Conservation (phyloP, 257 asterid genomes). For the Cordia subcordata region DNA sequence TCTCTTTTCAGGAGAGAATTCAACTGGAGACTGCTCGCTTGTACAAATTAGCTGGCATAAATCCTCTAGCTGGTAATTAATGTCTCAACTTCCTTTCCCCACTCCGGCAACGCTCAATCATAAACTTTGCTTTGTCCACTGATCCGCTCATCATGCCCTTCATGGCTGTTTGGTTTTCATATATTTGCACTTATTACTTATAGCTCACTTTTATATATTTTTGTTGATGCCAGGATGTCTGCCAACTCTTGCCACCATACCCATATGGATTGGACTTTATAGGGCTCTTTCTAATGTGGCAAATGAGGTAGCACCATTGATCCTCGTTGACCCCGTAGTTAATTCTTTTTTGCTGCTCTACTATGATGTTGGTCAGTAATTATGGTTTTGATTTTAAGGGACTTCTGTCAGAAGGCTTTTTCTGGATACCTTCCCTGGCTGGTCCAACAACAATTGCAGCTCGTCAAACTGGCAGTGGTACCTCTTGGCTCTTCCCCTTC, state of each 20-base stretch:
- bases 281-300: slow-evolving; percentile 99
- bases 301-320: slow-evolving; percentile 63
- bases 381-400: slow-evolving; percentile 44
- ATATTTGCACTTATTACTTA: too few species aligned
- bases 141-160: too few species aligned
- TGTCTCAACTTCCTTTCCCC: slow-evolving; percentile 1
- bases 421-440: slow-evolving; percentile 97
- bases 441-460: slow-evolving; percentile 95
- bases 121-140: background rate
- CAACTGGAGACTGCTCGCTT: slow-evolving; percentile 95
- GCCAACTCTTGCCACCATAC: slow-evolving; percentile 97
- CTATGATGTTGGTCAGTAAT: background rate
- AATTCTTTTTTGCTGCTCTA: background rate
- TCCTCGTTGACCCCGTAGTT: slow-evolving; percentile 1
- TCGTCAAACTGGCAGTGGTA: slow-evolving; percentile 88
- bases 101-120: background rate
- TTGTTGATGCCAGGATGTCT: slow-evolving; percentile 61
- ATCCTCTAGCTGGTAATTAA: slow-evolving; percentile 86
- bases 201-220: too few species aligned
- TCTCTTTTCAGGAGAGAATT: slow-evolving; percentile 70
- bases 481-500: slow-evolving; percentile 95
- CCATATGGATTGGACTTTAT: slow-evolving; percentile 98
- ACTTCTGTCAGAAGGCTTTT: slow-evolving; percentile 92
- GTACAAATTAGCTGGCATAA: slow-evolving; percentile 95
- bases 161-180: too few species aligned